Evolutionary conservation across 2,329 filamentous ascomycete species (phyloP).

Genomic region (Fusarium ramigenum): DNA sequence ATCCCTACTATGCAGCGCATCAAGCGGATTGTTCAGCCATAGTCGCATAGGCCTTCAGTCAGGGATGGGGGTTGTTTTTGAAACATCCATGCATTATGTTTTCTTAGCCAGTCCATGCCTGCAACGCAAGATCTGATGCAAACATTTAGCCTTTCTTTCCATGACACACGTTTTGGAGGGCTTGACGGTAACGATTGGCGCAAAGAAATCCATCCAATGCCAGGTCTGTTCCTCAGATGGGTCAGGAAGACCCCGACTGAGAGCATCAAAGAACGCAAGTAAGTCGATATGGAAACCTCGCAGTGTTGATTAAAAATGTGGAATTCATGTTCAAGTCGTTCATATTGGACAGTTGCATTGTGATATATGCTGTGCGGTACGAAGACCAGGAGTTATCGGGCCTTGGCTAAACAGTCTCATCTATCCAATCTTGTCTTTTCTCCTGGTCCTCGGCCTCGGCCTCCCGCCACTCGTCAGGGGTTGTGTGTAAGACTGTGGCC

Average conservation of each 20-base stretch:
- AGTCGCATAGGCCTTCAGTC: not conserved
- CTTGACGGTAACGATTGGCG: not conserved
- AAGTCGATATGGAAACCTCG: not conserved
- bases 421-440: constrained; percentile 9
- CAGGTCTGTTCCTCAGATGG: not conserved
- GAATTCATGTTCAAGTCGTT: not conserved
- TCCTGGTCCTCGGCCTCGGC: constrained; percentile 26
- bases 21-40: not conserved
- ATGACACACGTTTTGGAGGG: not conserved
- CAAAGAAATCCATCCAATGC: not conserved
- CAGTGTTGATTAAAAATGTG: not conserved
- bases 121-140: not conserved
- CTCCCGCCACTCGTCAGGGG: constrained; percentile 30
- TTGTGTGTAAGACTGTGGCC: constrained; percentile 23
- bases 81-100: not conserved
- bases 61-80: not conserved
- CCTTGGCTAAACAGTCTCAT: not conserved
- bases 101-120: not conserved
- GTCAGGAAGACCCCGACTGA: not conserved
- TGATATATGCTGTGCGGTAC: not conserved
- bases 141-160: not conserved
- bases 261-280: not conserved
- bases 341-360: not conserved
- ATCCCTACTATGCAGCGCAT: not conserved
- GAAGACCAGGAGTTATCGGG: not conserved